These are phyloP conservation scores for Dichotomocladium elegans DNA, from an alignment of 371 early-diverging fungal species.

Conservation along the genomic window DNA sequence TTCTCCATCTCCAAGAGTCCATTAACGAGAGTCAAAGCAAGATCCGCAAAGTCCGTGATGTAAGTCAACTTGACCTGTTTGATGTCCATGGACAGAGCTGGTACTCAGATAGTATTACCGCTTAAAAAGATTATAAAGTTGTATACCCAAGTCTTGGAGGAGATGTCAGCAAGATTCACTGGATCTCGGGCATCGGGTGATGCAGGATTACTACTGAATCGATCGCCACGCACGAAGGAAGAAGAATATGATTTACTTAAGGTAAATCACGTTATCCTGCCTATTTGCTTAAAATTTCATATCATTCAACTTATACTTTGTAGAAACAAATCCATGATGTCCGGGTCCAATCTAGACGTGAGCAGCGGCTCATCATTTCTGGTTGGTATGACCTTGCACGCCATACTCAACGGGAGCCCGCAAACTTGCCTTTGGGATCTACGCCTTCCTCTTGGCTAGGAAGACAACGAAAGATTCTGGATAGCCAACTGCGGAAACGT, in stretches of 20 bases:
- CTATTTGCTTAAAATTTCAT: background rate
- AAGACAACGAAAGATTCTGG: constrained; percentile 60
- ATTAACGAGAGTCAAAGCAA: constrained; percentile 65
- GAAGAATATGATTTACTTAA: constrained; percentile 69
- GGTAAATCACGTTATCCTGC: constrained; percentile 24
- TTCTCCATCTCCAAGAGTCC: constrained; percentile 64
- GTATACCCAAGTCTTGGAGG: constrained; percentile 51
- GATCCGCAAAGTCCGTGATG: constrained; percentile 77
- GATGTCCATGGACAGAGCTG: no score
- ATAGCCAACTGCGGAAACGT: constrained; percentile 55
- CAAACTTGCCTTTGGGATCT: constrained; percentile 39
- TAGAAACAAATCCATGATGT: constrained; percentile 68
- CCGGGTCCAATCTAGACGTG: constrained; percentile 57
- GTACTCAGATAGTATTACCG: no score
- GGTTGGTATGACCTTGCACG: constrained; percentile 70
- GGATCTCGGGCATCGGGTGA: constrained; percentile 21
- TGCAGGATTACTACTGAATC: constrained; percentile 11
- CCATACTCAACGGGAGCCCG: constrained; percentile 53
- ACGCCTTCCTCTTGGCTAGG: constrained; percentile 74
- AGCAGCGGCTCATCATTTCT: constrained; percentile 68
- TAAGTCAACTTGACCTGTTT: no score
- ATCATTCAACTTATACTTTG: background rate
- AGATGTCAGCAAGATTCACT: constrained; percentile 37
- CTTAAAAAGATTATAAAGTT: constrained; percentile 40
- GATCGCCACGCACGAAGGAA: constrained; percentile 46